phyloP scores from a whole-genome alignment of 805 yeast species.

The Jamesozyma rosinii region DNA sequence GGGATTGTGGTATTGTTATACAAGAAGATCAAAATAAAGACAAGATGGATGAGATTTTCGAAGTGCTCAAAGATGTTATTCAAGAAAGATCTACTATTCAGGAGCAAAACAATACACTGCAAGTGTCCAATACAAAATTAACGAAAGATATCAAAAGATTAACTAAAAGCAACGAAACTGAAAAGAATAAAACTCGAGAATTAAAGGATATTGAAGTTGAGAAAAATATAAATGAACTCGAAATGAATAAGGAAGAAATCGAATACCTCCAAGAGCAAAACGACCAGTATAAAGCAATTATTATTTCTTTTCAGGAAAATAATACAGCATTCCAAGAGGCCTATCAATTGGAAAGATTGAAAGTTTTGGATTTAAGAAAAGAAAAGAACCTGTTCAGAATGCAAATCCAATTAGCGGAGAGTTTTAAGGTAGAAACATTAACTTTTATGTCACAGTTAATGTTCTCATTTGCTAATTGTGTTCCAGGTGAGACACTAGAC shows the following conservation, averaged over 20 bases:
- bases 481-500: constrained; percentile 12
- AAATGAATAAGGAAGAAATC: background rate
- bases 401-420: constrained; percentile 14
- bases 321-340: constrained; percentile 11
- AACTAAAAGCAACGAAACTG: background rate
- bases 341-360: constrained; percentile 20
- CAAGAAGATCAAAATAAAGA: background rate
- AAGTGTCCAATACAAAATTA: background rate
- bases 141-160: background rate
- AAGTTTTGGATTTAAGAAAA: constrained; percentile 19
- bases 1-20: background rate
- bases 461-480: constrained; percentile 18
- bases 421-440: constrained; percentile 18
- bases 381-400: constrained; percentile 10
- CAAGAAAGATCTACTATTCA: background rate
- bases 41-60: background rate
- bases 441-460: constrained; percentile 26
- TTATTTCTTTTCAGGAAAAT: constrained; percentile 1
- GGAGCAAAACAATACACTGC: background rate
- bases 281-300: background rate
- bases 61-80: background rate
- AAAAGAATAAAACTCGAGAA: background rate
- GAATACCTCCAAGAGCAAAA: background rate
- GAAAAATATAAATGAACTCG: background rate
- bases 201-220: background rate